Conservation (phyloP, 2,329 filamentous ascomycete genomes). For the Alternaria gaisen region DNA sequence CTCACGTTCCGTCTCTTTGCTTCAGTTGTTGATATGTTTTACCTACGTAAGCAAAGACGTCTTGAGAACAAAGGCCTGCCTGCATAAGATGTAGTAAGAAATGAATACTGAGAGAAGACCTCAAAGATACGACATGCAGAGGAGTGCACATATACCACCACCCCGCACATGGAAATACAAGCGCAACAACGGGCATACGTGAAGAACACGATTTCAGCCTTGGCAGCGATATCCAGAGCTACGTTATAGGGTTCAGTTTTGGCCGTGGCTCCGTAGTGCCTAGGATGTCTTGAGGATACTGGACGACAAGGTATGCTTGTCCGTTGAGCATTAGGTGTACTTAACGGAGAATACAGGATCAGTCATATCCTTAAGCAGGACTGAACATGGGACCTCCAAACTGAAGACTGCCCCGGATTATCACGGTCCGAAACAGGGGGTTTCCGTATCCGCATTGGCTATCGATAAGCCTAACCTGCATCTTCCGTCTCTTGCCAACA, state of each 20-base stretch:
- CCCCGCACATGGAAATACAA: neutral
- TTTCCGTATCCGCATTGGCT: slow-evolving; percentile 11
- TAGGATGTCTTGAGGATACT: neutral
- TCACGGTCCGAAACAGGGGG: slow-evolving; percentile 8
- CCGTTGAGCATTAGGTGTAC: neutral
- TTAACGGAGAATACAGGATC: neutral
- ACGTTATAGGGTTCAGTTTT: neutral
- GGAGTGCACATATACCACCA: neutral
- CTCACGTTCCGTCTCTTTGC: neutral
- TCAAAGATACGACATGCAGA: neutral
- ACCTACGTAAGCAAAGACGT: neutral
- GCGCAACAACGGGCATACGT: neutral
- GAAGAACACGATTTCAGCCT: neutral
- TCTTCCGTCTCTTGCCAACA: slow-evolving; percentile 14
- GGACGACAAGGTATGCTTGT: neutral
- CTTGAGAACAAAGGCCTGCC: neutral
- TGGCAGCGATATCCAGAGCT: neutral
- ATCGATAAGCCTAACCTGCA: slow-evolving; percentile 23
- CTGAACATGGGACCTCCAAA: neutral
- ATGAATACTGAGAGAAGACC: neutral
- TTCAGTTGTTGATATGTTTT: neutral
- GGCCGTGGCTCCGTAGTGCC: neutral
- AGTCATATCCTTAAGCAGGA: neutral
- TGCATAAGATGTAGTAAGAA: neutral
- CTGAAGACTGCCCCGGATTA: slow-evolving; percentile 2